phyloP scores from a whole-genome alignment of 2,329 filamentous ascomycete genomes.

The Diaporthe caulivora region DNA sequence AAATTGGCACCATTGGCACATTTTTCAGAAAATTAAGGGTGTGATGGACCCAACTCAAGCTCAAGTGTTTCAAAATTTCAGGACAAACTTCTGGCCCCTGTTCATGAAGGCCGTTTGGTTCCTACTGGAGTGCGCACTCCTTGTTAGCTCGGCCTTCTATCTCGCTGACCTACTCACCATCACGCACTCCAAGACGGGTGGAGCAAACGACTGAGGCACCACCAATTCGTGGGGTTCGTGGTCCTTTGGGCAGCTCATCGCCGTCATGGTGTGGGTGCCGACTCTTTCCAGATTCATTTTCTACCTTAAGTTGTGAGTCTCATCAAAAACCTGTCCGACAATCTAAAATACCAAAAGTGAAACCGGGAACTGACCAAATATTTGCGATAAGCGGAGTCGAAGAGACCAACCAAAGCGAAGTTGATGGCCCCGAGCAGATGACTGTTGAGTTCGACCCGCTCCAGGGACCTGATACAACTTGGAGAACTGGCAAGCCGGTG shows the following conservation, averaged over 20 bases:
- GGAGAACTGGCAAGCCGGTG: not conserved
- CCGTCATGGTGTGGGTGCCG: conserved; percentile 32
- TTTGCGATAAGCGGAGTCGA: not conserved
- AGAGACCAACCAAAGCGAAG: not conserved
- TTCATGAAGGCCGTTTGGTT: not conserved
- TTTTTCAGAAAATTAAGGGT: not conserved
- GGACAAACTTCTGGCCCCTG: not conserved
- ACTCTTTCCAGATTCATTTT: conserved; percentile 22
- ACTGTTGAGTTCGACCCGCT: not conserved
- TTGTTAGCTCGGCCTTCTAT: not conserved
- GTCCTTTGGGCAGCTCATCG: conserved; percentile 32
- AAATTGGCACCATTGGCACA: not conserved
- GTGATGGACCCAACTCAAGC: not conserved
- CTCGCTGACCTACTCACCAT: not conserved
- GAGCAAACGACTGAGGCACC: not conserved
- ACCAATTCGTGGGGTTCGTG: conserved; percentile 13
- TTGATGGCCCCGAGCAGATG: not conserved
- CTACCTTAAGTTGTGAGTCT: conserved; percentile 25
- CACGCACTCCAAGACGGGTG: conserved; percentile 6
- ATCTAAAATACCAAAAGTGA: too few relatives aligned
- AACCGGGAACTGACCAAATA: not conserved
- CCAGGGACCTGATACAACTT: not conserved
- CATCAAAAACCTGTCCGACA: accelerated
- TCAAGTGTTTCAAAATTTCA: not conserved
- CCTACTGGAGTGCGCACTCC: conserved; percentile 1